Evolutionary conservation across 495 filamentous ascomycete genomes (phyloP).

Genomic region (Podospora didyma): DNA sequence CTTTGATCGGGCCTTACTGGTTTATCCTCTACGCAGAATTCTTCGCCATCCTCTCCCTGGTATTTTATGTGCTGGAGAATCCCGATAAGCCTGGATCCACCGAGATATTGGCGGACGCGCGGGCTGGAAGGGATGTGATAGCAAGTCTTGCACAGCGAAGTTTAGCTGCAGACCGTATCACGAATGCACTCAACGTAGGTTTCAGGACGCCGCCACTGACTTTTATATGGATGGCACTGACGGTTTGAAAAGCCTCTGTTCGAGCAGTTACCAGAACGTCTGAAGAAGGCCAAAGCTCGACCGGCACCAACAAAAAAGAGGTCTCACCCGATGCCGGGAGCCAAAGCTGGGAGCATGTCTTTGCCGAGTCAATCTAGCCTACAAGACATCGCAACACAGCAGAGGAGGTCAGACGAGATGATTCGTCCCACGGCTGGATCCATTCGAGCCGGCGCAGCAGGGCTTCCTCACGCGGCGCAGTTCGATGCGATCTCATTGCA

Average conservation of each 20-base stretch:
- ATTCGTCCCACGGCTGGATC: constrained; percentile 36
- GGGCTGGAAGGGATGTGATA: constrained; percentile 78
- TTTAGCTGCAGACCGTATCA: constrained; percentile 82
- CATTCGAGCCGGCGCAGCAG: constrained; percentile 14
- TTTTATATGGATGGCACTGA: constrained; percentile 3
- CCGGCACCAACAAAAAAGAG: constrained; percentile 52
- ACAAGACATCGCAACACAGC: constrained; percentile 24
- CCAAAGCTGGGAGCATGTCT: constrained; percentile 27
- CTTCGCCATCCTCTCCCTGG: constrained; percentile 83
- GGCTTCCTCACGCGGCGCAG: constrained; percentile 28
- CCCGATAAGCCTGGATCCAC: constrained; percentile 71
- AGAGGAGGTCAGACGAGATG: constrained; percentile 44
- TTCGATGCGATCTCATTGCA: constrained; percentile 29
- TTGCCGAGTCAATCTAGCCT: constrained; percentile 22
- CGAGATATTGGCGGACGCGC: constrained; percentile 78
- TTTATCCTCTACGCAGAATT: constrained; percentile 96
- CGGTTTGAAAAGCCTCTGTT: constrained; percentile 58
- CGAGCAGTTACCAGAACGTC: constrained; percentile 69
- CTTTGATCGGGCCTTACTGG: constrained; percentile 91
- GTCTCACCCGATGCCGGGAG: constrained; percentile 50
- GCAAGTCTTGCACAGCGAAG: constrained; percentile 74
- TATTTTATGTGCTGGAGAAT: constrained; percentile 90
- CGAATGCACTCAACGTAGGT: constrained; percentile 64
- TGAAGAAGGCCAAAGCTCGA: constrained; percentile 45
- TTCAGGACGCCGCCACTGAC: background rate